phyloP scores from a whole-genome alignment of 345 rosid species.

The thale cress (Arabidopsis thaliana) region DNA sequence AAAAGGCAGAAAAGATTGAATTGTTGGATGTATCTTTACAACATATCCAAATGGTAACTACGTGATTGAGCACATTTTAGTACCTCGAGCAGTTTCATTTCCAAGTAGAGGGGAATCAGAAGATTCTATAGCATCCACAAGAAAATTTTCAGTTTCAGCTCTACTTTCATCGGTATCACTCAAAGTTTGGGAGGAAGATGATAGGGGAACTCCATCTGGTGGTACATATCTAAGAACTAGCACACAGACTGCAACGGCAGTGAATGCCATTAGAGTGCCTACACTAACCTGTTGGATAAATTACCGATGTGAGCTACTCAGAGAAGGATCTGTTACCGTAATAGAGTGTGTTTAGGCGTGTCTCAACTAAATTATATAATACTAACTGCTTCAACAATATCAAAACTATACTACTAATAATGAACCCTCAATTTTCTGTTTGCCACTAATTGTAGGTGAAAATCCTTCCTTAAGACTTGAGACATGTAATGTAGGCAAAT shows the following conservation, averaged over 20 bases:
- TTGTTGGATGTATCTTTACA: not conserved
- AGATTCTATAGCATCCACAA: conserved; percentile 43
- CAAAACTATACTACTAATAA: conserved; percentile 24
- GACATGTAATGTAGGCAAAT: conserved; percentile 6
- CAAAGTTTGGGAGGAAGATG: conserved; percentile 48
- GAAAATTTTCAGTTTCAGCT: conserved; percentile 36
- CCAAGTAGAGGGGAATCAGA: conserved; percentile 49
- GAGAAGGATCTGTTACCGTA: conserved; percentile 16
- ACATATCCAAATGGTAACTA: conserved; percentile 6
- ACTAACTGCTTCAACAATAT: conserved; percentile 1
- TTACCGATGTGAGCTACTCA: conserved; percentile 18
- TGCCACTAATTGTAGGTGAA: conserved; percentile 15
- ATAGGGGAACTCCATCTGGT: conserved; percentile 59
- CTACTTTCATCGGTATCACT: conserved; percentile 42
- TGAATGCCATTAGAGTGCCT: conserved; percentile 77
- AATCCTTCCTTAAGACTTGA: not conserved
- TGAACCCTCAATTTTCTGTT: conserved; percentile 19
- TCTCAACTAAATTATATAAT: conserved; percentile 7
- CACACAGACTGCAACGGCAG: conserved; percentile 66
- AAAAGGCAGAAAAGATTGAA: conserved; percentile 12
- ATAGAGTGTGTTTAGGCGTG: not conserved
- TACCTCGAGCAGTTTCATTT: conserved; percentile 51
- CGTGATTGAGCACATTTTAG: conserved; percentile 24
- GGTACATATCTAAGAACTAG: conserved; percentile 72
- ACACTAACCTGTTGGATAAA: conserved; percentile 64